phyloP scores from a whole-genome alignment of 2,329 filamentous ascomycete species.

The Mariannaea elegans region DNA sequence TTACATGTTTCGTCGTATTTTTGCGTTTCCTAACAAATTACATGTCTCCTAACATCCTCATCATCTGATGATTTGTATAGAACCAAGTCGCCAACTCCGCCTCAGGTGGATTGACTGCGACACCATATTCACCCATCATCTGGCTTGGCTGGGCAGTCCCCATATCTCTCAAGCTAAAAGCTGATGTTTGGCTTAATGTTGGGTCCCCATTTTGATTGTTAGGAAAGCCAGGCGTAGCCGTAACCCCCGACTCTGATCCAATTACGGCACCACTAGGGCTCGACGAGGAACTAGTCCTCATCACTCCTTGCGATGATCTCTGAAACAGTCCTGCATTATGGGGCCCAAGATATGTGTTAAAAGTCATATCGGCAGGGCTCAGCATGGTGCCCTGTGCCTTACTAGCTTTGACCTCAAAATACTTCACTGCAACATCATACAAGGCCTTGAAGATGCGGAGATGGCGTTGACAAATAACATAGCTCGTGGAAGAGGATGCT shows the following conservation, averaged over 20 bases:
- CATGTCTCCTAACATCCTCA: neutral
- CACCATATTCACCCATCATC: neutral
- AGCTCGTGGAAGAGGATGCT: neutral
- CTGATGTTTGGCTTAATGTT: neutral
- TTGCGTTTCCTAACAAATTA: too few relatives aligned
- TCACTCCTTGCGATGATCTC: neutral
- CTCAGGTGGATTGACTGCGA: neutral
- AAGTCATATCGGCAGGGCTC: too few relatives aligned
- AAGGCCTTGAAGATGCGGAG: slow-evolving; percentile 33
- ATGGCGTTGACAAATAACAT: slow-evolving; percentile 25
- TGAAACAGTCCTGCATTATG: neutral
- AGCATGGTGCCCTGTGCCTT: too few relatives aligned
- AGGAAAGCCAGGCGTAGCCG: neutral
- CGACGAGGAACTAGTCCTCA: neutral
- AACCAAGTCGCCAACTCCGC: neutral
- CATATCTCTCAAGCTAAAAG: neutral
- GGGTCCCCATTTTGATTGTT: neutral
- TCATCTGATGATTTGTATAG: slow-evolving; percentile 1
- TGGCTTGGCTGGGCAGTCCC: neutral
- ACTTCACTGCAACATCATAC: slow-evolving; percentile 34
- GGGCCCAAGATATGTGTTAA: neutral
- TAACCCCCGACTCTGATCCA: neutral
- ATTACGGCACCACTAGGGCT: too few relatives aligned
- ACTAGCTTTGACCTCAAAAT: slow-evolving; percentile 34
- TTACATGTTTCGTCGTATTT: too few relatives aligned